Evolutionary conservation across 2,329 filamentous ascomycete species (phyloP).

Genomic region (Sphaerulina populicola): DNA sequence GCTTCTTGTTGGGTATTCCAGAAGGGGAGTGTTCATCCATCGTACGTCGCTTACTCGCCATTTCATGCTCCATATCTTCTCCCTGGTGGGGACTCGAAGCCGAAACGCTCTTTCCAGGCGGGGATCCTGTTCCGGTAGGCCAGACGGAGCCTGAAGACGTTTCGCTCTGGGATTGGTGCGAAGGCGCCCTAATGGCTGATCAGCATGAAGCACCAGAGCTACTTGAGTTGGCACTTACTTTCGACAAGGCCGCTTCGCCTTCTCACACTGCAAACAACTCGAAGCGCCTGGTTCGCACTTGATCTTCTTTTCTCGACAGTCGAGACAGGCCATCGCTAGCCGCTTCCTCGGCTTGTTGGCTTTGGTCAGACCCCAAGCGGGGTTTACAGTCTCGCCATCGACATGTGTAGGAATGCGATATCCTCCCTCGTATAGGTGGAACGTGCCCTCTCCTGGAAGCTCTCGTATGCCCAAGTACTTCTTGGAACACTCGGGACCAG

Average conservation of each 20-base stretch:
- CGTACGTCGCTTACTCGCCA: slow-evolving; percentile 23
- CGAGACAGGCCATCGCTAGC: slow-evolving; percentile 83
- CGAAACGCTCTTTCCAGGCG: slow-evolving; percentile 17
- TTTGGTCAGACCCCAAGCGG: slow-evolving; percentile 89
- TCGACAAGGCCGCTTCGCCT: slow-evolving; percentile 76
- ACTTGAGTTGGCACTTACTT: slow-evolving; percentile 47
- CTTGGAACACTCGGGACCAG: slow-evolving; percentile 23
- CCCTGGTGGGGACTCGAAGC: slow-evolving; percentile 14
- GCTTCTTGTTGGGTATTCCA: slow-evolving; percentile 25
- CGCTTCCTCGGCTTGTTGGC: slow-evolving; percentile 88
- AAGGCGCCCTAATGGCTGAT: slow-evolving; percentile 22
- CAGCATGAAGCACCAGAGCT: slow-evolving; percentile 11
- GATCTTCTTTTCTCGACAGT: slow-evolving; percentile 94
- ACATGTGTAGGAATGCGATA: slow-evolving; percentile 43
- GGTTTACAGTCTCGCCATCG: slow-evolving; percentile 78
- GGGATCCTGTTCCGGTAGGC: slow-evolving; percentile 22
- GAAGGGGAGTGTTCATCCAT: slow-evolving; percentile 23
- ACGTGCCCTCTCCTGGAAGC: slow-evolving; percentile 26
- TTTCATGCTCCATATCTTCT: slow-evolving; percentile 20
- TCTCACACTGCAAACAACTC: slow-evolving; percentile 84
- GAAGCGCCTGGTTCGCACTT: slow-evolving; percentile 86
- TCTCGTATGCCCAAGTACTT: slow-evolving; percentile 31
- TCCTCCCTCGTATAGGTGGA: slow-evolving; percentile 30
- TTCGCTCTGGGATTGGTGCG: slow-evolving; percentile 24
- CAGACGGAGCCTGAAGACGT: slow-evolving; percentile 18